phyloP scores from a whole-genome alignment of 345 rosid genomes.

The Conringia planisiliqua region DNA sequence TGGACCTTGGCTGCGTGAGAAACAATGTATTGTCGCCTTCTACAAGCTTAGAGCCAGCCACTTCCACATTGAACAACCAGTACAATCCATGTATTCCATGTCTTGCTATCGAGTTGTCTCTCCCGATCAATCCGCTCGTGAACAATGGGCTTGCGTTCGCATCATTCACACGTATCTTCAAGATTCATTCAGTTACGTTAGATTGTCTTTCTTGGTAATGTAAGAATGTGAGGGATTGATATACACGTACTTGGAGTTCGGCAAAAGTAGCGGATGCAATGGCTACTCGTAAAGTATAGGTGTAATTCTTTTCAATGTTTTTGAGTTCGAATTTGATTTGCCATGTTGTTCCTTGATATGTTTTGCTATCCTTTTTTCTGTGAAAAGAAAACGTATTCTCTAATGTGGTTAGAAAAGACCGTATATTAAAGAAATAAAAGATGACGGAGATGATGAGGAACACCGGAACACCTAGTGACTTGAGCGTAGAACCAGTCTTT shows the following conservation, averaged over 20 bases:
- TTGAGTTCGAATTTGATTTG: slow-evolving; percentile 60
- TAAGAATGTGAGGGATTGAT: neutral
- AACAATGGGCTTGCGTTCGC: slow-evolving; percentile 43
- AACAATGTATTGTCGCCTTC: slow-evolving; percentile 61
- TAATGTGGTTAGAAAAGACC: neutral
- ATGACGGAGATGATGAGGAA: neutral
- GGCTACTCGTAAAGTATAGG: slow-evolving; percentile 62
- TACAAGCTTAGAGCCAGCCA: slow-evolving; percentile 44
- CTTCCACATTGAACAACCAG: slow-evolving; percentile 60
- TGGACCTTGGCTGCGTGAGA: slow-evolving; percentile 56
- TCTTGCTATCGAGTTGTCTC: slow-evolving; percentile 84
- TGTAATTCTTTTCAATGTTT: slow-evolving; percentile 30
- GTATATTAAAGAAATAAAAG: neutral
- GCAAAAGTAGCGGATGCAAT: slow-evolving; percentile 69
- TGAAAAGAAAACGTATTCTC: neutral
- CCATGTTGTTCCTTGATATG: slow-evolving; percentile 68
- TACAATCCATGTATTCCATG: slow-evolving; percentile 92
- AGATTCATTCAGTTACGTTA: neutral
- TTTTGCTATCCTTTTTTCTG: slow-evolving; percentile 43
- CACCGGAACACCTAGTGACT: slow-evolving; percentile 48
- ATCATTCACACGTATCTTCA: slow-evolving; percentile 63
- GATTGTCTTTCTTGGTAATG: neutral
- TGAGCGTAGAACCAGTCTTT: slow-evolving; percentile 90
- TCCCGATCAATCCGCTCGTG: slow-evolving; percentile 69
- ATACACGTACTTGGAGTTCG: slow-evolving; percentile 57